Evolutionary conservation across 1,139 yeast genomes (phyloP), one percentile per base, ranked within the genome.

Genomic region (Zygosaccharomyces pseudobailii): DNA sequence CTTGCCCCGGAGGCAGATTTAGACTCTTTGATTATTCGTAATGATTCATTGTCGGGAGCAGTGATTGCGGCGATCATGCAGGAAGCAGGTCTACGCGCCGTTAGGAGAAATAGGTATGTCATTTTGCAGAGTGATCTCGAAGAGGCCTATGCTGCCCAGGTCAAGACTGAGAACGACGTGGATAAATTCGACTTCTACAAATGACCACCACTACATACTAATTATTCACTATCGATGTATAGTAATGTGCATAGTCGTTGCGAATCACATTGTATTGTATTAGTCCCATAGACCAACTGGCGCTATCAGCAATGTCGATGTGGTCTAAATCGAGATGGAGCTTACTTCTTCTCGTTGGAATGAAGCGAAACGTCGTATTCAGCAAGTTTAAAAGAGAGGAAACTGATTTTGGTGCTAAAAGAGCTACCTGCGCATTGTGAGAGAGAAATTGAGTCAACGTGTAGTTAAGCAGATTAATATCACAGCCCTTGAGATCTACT

Each of bases 51-150:
- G 53, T 87, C 96, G 36, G 99, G 99, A 62, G 98, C 99, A 5
- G 81, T 90, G 51, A 94, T 94, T 66, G 97, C 98, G 28, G 98
- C 98, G 24, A 92, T 94, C 59, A 92, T 94, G 98, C 98, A 94
- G 77, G 99, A 94, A 71, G 99, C 99, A 25, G 99, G 99, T 56
- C 78, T 94, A 59, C 81, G 97, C 60, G 99, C 99, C 0, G 97
- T 94, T 43, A 84, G 99, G 72, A 92, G 92, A 75, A 92, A 92
- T 70, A 82, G 99, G 71, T 92, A 92, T 69, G 95, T 94, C 72
- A 92, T 94, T 58, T 75, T 94, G 63, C 97, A 92, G 71, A 81
- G 84, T 63, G 99, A 94, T 71, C 76, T 94, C 66, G 98, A 94
- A 67, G 98, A 94, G 71, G 98, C 98, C 6, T 94, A 94, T 71